Conservation (phyloP, 2,329 filamentous ascomycete species). For the Coccinonectria pachysandricola region DNA sequence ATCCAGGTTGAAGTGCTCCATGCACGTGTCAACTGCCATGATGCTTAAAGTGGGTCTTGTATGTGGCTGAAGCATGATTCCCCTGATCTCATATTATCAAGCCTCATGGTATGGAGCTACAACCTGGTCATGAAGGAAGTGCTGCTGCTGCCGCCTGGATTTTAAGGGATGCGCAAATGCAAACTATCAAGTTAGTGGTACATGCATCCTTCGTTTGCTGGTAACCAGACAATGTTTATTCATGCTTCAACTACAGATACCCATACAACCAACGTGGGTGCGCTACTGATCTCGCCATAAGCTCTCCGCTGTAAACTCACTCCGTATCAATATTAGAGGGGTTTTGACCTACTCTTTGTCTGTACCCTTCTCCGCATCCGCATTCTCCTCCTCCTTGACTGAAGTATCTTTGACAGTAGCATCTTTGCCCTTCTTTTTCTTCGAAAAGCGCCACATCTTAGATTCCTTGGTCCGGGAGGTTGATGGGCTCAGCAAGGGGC, state of each 20-base stretch:
- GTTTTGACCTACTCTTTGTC: constrained; percentile 19
- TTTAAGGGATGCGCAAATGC: too few relatives aligned
- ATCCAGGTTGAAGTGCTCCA: constrained; percentile 5
- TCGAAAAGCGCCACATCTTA: constrained; percentile 46
- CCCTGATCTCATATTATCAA: too few relatives aligned
- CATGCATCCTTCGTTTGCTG: too few relatives aligned
- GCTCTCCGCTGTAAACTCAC: too few relatives aligned
- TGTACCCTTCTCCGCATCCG: constrained; percentile 36
- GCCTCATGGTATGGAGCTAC: too few relatives aligned
- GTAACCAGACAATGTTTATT: too few relatives aligned
- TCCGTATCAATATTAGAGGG: constrained; percentile 3
- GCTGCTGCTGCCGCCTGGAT: too few relatives aligned
- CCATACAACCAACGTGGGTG: too few relatives aligned
- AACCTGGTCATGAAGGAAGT: constrained; percentile 5
- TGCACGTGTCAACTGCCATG: constrained; percentile 20
- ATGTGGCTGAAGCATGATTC: constrained; percentile 15
- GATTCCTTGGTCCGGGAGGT: constrained; percentile 31
- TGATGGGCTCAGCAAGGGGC: constrained; percentile 43
- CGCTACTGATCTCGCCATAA: too few relatives aligned
- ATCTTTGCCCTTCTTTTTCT: constrained; percentile 50
- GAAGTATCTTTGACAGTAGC: too few relatives aligned
- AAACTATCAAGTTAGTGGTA: too few relatives aligned
- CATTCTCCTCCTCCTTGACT: constrained; percentile 38
- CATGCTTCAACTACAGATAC: too few relatives aligned
- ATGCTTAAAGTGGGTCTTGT: constrained; percentile 16